phyloP scores from a whole-genome alignment of 2,329 filamentous ascomycete genomes.

The Botrytis paeoniae region DNA sequence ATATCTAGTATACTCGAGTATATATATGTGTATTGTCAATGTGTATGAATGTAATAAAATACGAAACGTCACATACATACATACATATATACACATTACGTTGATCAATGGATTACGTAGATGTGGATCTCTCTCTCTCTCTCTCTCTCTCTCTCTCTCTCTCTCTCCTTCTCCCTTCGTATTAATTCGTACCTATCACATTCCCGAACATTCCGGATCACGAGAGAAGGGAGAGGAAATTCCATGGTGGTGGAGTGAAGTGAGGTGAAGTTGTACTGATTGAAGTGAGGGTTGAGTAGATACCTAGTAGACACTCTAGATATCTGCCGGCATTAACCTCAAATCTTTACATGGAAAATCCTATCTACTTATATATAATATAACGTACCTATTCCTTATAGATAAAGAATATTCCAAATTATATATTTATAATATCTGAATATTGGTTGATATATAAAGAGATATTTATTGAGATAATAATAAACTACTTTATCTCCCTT shows the following conservation, averaged over 20 bases:
- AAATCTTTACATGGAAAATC: not conserved
- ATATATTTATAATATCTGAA: no score
- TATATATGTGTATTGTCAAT: no score
- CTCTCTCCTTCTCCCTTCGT: not conserved
- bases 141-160: not conserved
- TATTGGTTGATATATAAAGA: no score
- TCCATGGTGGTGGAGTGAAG: not conserved
- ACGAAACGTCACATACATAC: no score
- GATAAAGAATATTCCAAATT: no score
- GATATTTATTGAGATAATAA: not conserved
- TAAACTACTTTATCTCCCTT: not conserved
- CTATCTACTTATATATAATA: not conserved
- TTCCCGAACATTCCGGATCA: conserved; percentile 3
- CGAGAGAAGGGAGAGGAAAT: not conserved
- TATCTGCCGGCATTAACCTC: not conserved
- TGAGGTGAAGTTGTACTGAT: not conserved
- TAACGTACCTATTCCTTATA: no score
- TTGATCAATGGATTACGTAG: not conserved
- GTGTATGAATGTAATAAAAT: no score
- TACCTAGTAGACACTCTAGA: not conserved
- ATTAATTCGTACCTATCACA: not conserved
- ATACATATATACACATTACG: not conserved
- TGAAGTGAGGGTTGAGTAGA: not conserved
- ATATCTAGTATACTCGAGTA: no score
- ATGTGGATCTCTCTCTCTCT: not conserved